These are phyloP conservation scores for Apiospora sp. DNA, from an alignment of 2,329 filamentous ascomycete species.

Conservation along the genomic window DNA sequence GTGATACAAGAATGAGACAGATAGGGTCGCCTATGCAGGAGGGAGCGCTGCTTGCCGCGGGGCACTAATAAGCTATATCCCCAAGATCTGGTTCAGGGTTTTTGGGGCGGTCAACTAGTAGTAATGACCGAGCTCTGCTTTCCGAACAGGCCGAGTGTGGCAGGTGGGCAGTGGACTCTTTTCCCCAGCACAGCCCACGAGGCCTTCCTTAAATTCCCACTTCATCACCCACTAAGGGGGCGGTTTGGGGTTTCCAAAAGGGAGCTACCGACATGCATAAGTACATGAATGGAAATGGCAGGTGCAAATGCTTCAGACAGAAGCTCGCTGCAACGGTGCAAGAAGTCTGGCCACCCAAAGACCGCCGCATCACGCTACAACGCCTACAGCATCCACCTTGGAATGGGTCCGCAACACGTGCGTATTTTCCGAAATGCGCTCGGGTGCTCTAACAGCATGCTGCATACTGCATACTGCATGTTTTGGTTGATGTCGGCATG, in stretches of 20 bases:
- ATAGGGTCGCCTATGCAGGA: constrained; percentile 11
- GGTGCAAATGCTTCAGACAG: background rate
- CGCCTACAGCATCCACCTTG: background rate
- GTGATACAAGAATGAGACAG: constrained; percentile 14
- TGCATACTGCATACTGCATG: constrained; percentile 14
- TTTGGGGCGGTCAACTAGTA: background rate
- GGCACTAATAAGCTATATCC: constrained; percentile 7
- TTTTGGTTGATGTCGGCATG: background rate
- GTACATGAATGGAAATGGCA: background rate
- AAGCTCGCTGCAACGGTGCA: background rate
- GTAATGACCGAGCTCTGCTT: background rate
- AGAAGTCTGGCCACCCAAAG: background rate
- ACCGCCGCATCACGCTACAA: background rate
- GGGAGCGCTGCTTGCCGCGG: constrained; percentile 6
- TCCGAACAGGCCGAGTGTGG: background rate
- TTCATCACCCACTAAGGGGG: constrained; percentile 1
- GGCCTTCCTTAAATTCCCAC: background rate
- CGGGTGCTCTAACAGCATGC: background rate
- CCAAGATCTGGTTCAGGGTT: constrained; percentile 14
- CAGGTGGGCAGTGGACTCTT: too few relatives aligned
- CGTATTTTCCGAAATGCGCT: constrained; percentile 18
- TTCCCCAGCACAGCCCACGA: constrained; percentile 18
- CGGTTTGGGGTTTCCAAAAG: background rate
- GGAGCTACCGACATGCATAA: background rate
- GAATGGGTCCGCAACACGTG: background rate